Conservation (phyloP, 306 rosid species). For the Prunus mongolica region DNA sequence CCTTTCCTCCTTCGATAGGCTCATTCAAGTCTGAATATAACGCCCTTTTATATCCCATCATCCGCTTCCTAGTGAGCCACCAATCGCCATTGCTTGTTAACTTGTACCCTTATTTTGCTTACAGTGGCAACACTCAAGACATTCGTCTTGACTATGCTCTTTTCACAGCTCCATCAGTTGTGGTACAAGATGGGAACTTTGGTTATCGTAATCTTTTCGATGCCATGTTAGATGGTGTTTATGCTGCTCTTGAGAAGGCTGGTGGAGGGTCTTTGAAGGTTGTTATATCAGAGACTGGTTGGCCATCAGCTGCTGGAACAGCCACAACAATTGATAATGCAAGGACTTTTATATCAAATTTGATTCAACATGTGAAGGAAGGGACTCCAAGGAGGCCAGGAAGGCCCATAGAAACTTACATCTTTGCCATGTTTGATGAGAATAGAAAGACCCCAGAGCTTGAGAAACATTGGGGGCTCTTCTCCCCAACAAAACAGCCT, state of each 20-base stretch:
- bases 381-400: slow-evolving; percentile 33
- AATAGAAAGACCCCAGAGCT: slow-evolving; percentile 17
- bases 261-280: slow-evolving; percentile 24
- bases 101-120: slow-evolving; percentile 19
- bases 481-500: slow-evolving; percentile 24
- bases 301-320: slow-evolving; percentile 31
- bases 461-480: slow-evolving; percentile 39
- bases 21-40: not conserved
- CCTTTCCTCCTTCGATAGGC: slow-evolving; percentile 26
- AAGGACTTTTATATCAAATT: slow-evolving; percentile 19
- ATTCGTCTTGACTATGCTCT: slow-evolving; percentile 24
- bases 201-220: slow-evolving; percentile 17
- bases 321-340: slow-evolving; percentile 24
- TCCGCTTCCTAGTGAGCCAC: slow-evolving; percentile 1
- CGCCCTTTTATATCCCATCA: slow-evolving; percentile 1
- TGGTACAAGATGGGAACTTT: slow-evolving; percentile 10
- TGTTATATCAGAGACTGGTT: slow-evolving; percentile 43
- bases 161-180: not conserved
- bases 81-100: slow-evolving; percentile 4
- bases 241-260: slow-evolving; percentile 29
- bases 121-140: not conserved
- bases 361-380: slow-evolving; percentile 27
- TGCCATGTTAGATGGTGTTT: slow-evolving; percentile 32
- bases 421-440: slow-evolving; percentile 35
- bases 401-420: slow-evolving; percentile 25